Base-by-base conservation (phyloP, 225 moss, liverwort and hornwort species). In the Physcomitrium patens region DNA sequence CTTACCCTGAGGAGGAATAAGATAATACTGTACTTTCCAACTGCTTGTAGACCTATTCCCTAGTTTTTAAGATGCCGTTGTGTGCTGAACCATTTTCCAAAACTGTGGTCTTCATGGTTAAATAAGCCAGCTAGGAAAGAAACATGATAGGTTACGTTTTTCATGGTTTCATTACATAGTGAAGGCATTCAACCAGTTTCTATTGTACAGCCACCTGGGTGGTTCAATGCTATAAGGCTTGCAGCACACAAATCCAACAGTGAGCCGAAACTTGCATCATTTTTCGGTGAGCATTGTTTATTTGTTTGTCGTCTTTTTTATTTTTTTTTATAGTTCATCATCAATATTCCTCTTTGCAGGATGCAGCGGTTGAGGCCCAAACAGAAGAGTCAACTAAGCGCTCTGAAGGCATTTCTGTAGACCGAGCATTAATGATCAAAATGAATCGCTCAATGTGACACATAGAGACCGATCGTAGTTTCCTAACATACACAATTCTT, bases 391-490 rank as follows among this genome's bases (percentile, higher is more conserved):
- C 87, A 89, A 74, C 90, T 64, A 96, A 96, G 78, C 86, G 93
- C 47, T 74, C 71, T 27, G 90, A 91, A 59, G 93, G 90, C 70
- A 82, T 93, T 63, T 83, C 82, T 73, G 87, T 87, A 27, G 93
- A 93, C 18, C 91, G 89, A 61, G 86, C 87, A 45, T 91, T 87
- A 51, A 90, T 90, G 91, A 96, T 87, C 67, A 92, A 93, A 46
- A 81, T 89, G 77, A 93, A 96, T 81, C 67, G 59, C 87, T 17
- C 87, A 89, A 8, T 93, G 87, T 65, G 87, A 88, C 59, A 55
- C 84, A 22, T 77, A 18, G 58, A 74, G 54, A 44, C 17, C 12
- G 17, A 16, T 68, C 47, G 12, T 31, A 23, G n/a, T 22, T 67
- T 82, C 65, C 9, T 50, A 63, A 14, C 79, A 70, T 72, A 76